phyloP scores from a whole-genome alignment of 352 stramenopile genomes.

The Globisporangium carolinianum region DNA sequence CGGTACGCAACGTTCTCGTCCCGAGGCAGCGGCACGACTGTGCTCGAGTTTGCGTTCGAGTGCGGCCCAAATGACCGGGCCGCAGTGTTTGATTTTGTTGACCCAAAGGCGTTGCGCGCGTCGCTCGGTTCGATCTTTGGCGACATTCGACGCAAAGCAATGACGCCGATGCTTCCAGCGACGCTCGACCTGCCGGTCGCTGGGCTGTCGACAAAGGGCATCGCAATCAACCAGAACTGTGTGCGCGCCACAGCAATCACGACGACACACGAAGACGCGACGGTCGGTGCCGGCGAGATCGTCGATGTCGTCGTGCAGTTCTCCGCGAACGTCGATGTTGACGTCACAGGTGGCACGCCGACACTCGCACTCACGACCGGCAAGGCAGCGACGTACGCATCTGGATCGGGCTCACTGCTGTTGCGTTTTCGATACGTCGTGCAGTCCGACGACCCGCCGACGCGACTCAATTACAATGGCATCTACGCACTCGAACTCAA shows the following conservation, averaged over 20 bases:
- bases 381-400: conserved; percentile 34
- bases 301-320: conserved; percentile 53
- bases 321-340: conserved; percentile 38
- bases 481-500: conserved; percentile 40
- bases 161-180: conserved; percentile 27
- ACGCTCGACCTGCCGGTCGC: conserved; percentile 27
- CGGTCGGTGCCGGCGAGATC: conserved; percentile 42
- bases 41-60: conserved; percentile 41
- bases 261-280: conserved; percentile 45
- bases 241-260: conserved; percentile 24
- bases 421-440: conserved; percentile 57
- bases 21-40: conserved; percentile 35
- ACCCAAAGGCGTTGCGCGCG: conserved; percentile 24
- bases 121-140: conserved; percentile 36
- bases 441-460: conserved; percentile 20
- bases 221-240: conserved; percentile 48
- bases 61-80: conserved; percentile 29
- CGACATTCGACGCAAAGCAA: conserved; percentile 39
- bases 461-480: conserved; percentile 28
- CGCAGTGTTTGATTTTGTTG: conserved; percentile 33
- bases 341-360: conserved; percentile 22
- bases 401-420: conserved; percentile 24
- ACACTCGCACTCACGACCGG: conserved; percentile 32
- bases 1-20: conserved; percentile 35
- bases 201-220: conserved; percentile 41